phyloP scores from a whole-genome alignment of 768 basidiomycete genomes.

The Chalciporus pseudorubinellus region DNA sequence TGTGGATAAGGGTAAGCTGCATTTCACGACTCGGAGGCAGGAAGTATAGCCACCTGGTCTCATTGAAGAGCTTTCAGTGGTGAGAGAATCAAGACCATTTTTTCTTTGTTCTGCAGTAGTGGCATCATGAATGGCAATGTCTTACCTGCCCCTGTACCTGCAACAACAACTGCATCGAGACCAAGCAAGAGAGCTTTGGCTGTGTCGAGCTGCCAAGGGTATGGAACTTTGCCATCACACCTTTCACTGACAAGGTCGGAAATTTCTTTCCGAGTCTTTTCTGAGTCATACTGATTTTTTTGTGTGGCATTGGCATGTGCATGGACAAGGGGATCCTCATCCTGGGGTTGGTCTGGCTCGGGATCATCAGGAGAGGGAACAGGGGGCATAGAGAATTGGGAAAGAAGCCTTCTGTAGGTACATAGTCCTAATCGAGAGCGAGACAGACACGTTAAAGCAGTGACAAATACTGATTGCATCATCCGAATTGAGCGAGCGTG shows the following conservation, averaged over 20 bases:
- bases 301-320: constrained; percentile 13
- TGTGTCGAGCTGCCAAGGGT: constrained; percentile 41
- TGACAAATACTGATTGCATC: background rate
- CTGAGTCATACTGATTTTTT: constrained; percentile 11
- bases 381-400: constrained; percentile 4
- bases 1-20: background rate
- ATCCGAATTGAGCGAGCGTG: background rate
- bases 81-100: constrained; percentile 34
- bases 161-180: constrained; percentile 34
- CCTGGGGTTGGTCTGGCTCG: background rate
- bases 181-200: constrained; percentile 35
- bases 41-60: constrained; percentile 31
- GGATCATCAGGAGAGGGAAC: background rate
- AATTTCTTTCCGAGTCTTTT: constrained; percentile 13
- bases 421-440: too few relatives aligned
- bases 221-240: constrained; percentile 16
- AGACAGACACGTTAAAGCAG: background rate
- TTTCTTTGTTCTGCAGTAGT: constrained; percentile 20
- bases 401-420: background rate
- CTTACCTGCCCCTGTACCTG: constrained; percentile 38
- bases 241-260: constrained; percentile 8
- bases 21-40: background rate
- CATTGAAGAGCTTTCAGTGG: constrained; percentile 37
- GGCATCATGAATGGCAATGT: constrained; percentile 39
- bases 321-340: background rate